A percentile compares a stretch with the other conserved stretches of the same genome.
Conservation (phyloP, 768 basidiomycete species). For the Termitomyces titanicus region DNA sequence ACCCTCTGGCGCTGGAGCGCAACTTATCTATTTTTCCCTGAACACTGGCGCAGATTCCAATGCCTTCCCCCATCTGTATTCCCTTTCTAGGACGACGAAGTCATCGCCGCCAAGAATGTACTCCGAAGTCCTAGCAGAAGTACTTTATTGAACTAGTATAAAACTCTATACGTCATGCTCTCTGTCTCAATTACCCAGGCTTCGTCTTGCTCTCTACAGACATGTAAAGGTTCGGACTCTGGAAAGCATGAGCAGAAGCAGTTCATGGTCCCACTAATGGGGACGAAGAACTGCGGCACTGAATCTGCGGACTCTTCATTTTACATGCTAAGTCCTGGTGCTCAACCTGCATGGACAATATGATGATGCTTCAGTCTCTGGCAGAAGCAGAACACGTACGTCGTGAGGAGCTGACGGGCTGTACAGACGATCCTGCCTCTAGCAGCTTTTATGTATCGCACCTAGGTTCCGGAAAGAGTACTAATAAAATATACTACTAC, state of each 20-base stretch:
- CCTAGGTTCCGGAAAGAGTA: too few species aligned
- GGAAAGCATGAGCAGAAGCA: slow-evolving; percentile 57
- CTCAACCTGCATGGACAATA: slow-evolving; percentile 61
- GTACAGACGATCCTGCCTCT: slow-evolving; percentile 19
- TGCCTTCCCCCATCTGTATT: slow-evolving; percentile 57
- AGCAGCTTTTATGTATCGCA: slow-evolving; percentile 22
- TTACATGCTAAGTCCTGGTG: slow-evolving; percentile 59
- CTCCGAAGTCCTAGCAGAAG: slow-evolving; percentile 82
- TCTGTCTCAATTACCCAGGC: slow-evolving; percentile 78
- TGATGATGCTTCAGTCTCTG: slow-evolving; percentile 34
- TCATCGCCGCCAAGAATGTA: slow-evolving; percentile 76
- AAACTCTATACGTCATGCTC: slow-evolving; percentile 78
- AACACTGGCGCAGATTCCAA: slow-evolving; percentile 89
- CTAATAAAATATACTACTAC: too few species aligned
- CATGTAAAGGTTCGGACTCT: slow-evolving; percentile 63
- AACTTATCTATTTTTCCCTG: slow-evolving; percentile 84
- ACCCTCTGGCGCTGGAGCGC: slow-evolving; percentile 94
- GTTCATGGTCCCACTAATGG: slow-evolving; percentile 73
- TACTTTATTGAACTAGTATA: slow-evolving; percentile 86
- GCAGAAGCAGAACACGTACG: slow-evolving; percentile 28
- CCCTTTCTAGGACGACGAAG: slow-evolving; percentile 32
- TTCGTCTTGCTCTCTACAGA: slow-evolving; percentile 85
- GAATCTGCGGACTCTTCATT: slow-evolving; percentile 49
- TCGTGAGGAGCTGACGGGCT: slow-evolving; percentile 29
- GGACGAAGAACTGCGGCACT: slow-evolving; percentile 24